phyloP scores from a whole-genome alignment of 169 alveolate genomes.

The Hepatocystis sp. region DNA sequence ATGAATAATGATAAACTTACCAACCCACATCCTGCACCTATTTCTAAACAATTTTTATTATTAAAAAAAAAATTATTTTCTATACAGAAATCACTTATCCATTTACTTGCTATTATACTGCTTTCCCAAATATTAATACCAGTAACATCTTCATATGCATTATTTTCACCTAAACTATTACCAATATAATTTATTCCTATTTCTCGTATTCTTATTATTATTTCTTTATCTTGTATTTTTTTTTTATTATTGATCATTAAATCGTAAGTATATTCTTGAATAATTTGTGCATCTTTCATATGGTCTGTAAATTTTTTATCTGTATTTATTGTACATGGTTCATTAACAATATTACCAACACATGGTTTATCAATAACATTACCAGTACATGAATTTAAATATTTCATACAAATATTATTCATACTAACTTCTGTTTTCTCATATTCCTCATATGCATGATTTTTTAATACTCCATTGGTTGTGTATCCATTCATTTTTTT shows the following conservation, averaged over 20 bases:
- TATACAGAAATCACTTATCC: conserved; percentile 75
- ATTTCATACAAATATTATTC: no score
- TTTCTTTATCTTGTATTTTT: conserved; percentile 9
- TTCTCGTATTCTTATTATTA: conserved; percentile 70
- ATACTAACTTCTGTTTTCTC: no score
- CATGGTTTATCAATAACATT: no score
- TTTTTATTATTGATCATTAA: conserved; percentile 4
- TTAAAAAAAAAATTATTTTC: conserved; percentile 19
- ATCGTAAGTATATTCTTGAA: conserved; percentile 37
- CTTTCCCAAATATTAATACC: conserved; percentile 86
- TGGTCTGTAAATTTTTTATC: conserved; percentile 17
- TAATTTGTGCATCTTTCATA: conserved; percentile 31
- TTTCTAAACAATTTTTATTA: conserved; percentile 77
- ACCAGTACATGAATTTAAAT: no score
- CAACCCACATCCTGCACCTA: conserved; percentile 85
- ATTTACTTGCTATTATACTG: conserved; percentile 76
- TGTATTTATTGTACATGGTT: not conserved
- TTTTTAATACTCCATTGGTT: no score
- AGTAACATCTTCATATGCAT: conserved; percentile 73
- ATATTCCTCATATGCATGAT: no score
- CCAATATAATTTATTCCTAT: conserved; percentile 71
- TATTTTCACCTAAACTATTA: conserved; percentile 42
- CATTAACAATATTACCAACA: no score
- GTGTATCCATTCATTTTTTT: no score
- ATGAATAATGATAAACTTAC: conserved; percentile 76